A percentile compares a stretch with the other conserved stretches of the same genome.
phyloP scores from a whole-genome alignment of 148 eudicot genomes.

The Persicaria tinctoria region DNA sequence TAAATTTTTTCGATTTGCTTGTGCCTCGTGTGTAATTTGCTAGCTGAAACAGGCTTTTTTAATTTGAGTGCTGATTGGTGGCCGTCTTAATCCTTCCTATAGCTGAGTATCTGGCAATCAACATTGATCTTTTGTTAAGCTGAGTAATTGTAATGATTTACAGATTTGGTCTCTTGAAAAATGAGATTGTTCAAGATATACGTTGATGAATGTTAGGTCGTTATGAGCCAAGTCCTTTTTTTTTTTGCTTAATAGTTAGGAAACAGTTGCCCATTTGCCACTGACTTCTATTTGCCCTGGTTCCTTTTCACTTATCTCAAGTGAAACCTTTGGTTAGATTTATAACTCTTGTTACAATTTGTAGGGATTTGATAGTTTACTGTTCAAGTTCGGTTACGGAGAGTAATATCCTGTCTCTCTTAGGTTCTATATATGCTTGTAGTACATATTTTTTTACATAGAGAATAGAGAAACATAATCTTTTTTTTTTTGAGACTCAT shows the following conservation, averaged over 20 bases:
- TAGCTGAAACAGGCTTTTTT: no score
- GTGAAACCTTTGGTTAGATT: neutral
- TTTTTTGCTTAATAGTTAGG: neutral
- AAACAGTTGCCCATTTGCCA: neutral
- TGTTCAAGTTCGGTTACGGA: neutral
- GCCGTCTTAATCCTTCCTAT: neutral
- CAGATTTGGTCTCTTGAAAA: neutral
- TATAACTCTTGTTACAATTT: neutral
- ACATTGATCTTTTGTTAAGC: neutral
- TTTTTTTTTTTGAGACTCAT: neutral
- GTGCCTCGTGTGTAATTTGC: no score
- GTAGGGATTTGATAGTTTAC: neutral
- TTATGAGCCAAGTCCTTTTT: neutral
- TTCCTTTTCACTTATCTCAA: neutral
- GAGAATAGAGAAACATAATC: neutral
- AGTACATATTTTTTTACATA: neutral
- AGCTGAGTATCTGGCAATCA: neutral
- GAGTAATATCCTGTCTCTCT: neutral
- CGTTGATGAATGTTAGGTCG: neutral
- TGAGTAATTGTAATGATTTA: neutral
- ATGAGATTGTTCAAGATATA: neutral
- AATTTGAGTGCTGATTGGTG: no score
- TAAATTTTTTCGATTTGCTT: no score
- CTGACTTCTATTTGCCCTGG: neutral
- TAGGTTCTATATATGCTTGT: neutral